Percentiles rank a stretch among this genome's conserved stretches.
phyloP scores from a whole-genome alignment of 129 eudicot genomes.

The Artemisia tridentata region DNA sequence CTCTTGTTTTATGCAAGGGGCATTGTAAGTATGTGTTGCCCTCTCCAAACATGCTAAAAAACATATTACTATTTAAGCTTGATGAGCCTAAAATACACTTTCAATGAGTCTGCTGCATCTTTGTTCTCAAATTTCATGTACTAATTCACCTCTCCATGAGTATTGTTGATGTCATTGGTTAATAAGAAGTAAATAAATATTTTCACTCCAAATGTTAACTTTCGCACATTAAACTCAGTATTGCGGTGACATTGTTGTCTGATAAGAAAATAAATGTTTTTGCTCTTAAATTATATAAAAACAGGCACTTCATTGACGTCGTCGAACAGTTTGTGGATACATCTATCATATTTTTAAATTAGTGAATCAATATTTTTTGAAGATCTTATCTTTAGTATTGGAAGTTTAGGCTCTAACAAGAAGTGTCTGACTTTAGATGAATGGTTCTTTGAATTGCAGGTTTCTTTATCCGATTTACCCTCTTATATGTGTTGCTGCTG shows the following conservation, averaged over 20 bases:
- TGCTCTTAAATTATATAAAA: neutral
- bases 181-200: neutral
- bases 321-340: neutral
- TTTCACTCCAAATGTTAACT: neutral
- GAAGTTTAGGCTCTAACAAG: slow-evolving; percentile 12
- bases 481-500: slow-evolving; percentile 92
- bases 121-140: no score
- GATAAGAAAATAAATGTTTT: slow-evolving; percentile 3
- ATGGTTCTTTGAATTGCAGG: slow-evolving; percentile 52
- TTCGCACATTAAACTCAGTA: neutral
- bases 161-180: no score
- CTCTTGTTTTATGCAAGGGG: neutral
- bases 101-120: no score
- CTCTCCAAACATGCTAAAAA: neutral
- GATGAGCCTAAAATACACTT: no score
- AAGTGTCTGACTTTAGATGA: slow-evolving; percentile 9
- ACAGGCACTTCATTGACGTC: neutral
- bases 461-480: slow-evolving; percentile 97
- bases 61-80: no score
- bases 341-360: neutral
- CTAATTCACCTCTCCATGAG: no score
- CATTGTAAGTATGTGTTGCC: neutral
- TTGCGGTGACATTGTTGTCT: neutral
- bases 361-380: neutral
- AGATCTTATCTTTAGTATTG: neutral